Conservation (phyloP, 768 basidiomycete species). For the Nevesoporus exiguus region DNA sequence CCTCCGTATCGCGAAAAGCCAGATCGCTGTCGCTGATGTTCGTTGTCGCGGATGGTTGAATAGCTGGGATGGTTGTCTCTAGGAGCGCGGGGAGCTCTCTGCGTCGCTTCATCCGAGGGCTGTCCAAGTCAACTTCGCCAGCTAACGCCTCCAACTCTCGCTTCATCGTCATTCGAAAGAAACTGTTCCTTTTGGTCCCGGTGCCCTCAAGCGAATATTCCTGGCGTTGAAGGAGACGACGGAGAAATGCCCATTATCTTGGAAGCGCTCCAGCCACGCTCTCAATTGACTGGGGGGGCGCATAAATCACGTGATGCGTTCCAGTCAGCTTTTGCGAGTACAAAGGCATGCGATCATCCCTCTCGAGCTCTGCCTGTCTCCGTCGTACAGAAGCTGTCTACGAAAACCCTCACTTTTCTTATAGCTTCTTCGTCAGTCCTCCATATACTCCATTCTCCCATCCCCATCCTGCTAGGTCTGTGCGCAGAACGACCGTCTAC, state of each 20-base stretch:
- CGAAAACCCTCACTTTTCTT: slow-evolving; percentile 46
- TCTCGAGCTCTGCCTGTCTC: background rate
- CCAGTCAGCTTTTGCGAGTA: background rate
- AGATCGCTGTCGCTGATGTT: slow-evolving; percentile 26
- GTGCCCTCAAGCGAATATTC: slow-evolving; percentile 27
- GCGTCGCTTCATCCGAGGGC: slow-evolving; percentile 50
- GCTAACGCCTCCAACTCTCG: slow-evolving; percentile 44
- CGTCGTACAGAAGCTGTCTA: slow-evolving; percentile 29
- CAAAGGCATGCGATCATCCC: background rate
- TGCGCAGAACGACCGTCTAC: slow-evolving; percentile 48
- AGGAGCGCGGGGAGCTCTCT: slow-evolving; percentile 38
- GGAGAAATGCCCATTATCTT: slow-evolving; percentile 34
- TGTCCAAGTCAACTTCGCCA: slow-evolving; percentile 40
- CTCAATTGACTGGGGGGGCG: slow-evolving; percentile 19
- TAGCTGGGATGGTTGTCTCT: slow-evolving; percentile 39
- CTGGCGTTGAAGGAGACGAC: slow-evolving; percentile 26
- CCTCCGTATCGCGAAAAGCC: slow-evolving; percentile 20
- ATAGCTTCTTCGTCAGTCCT: slow-evolving; percentile 52
- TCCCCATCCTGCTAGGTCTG: slow-evolving; percentile 59
- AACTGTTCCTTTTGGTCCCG: slow-evolving; percentile 9
- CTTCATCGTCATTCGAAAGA: slow-evolving; percentile 43
- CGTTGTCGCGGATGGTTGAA: slow-evolving; percentile 32
- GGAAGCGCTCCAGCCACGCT: slow-evolving; percentile 25
- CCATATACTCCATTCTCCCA: slow-evolving; percentile 78
- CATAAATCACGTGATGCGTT: slow-evolving; percentile 29